Conservation (phyloP, 2,329 filamentous ascomycete species). For the Diplodia seriata region DNA sequence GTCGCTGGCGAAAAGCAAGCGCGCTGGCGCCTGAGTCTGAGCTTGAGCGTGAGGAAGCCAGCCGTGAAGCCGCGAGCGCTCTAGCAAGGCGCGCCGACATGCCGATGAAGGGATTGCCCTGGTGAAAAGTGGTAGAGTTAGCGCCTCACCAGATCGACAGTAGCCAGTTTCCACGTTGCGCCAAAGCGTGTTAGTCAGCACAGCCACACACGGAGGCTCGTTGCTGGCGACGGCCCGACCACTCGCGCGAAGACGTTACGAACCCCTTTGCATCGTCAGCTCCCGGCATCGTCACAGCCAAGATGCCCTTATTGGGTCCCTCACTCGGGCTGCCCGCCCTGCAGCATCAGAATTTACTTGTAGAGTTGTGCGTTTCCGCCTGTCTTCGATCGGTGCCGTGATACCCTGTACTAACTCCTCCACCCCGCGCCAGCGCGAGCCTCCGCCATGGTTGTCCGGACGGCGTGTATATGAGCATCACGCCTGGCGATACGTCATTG, state of each 20-base stretch:
- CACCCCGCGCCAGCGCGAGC: constrained; percentile 65
- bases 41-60: background rate
- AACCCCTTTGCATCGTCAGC: constrained; percentile 21
- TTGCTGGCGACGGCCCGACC: background rate
- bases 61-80: constrained; percentile 14
- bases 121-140: background rate
- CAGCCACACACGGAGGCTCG: constrained; percentile 1
- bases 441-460: constrained; percentile 83
- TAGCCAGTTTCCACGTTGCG: background rate
- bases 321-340: constrained; percentile 53
- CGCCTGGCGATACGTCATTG: constrained; percentile 77
- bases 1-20: constrained; percentile 13
- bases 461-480: constrained; percentile 85
- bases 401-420: constrained; percentile 7
- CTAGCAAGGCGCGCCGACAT: background rate
- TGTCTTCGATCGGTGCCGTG: background rate
- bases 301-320: constrained; percentile 31
- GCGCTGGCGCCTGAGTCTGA: constrained; percentile 9
- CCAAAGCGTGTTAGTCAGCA: constrained; percentile 11
- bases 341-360: constrained; percentile 76
- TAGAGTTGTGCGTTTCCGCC: constrained; percentile 74
- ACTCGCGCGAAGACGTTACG: constrained; percentile 17
- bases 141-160: background rate
- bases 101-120: no score
- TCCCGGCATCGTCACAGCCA: constrained; percentile 19